These are phyloP conservation scores for Xanthoconium separans DNA, from an alignment of 1,284 basidiomycete genomes.

Conservation along the genomic window DNA sequence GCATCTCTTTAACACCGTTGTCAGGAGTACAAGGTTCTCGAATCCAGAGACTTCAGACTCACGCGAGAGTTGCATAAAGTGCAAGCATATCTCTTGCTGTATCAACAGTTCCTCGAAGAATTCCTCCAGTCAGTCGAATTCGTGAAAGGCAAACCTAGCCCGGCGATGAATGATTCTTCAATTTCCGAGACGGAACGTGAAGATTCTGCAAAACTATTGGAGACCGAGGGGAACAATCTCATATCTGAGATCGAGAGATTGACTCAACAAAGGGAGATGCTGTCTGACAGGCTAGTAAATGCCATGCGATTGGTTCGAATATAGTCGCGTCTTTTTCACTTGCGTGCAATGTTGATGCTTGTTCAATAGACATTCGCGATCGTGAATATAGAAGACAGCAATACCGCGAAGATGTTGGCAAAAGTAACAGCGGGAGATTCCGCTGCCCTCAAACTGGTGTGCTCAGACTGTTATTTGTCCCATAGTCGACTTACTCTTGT, in stretches of 20 bases:
- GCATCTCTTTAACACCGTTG: not conserved
- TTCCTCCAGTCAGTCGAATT: conserved; percentile 51
- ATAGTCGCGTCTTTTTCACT: not conserved
- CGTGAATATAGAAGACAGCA: conserved; percentile 48
- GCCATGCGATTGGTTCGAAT: conserved; percentile 43
- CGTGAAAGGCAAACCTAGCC: conserved; percentile 44
- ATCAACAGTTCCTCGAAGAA: conserved; percentile 49
- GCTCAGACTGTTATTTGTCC: not conserved
- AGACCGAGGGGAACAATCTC: conserved; percentile 43
- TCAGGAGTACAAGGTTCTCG: conserved; percentile 46
- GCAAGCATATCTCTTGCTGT: conserved; percentile 52
- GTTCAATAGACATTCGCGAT: conserved; percentile 44
- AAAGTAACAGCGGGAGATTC: conserved; percentile 44
- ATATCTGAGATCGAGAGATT: conserved; percentile 48
- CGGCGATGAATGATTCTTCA: conserved; percentile 34
- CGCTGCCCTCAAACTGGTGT: conserved; percentile 45
- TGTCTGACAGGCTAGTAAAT: conserved; percentile 47
- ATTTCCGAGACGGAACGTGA: conserved; percentile 19
- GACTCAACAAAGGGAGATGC: conserved; percentile 40
- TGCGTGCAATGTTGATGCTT: not conserved
- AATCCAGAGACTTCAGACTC: conserved; percentile 35
- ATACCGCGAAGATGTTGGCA: conserved; percentile 40
- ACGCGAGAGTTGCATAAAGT: conserved; percentile 51
- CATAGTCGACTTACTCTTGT: not conserved
- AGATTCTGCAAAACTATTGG: conserved; percentile 33